Evolutionary conservation across 805 yeast genomes (phyloP).

Genomic region (Hanseniaspora occidentalis): DNA sequence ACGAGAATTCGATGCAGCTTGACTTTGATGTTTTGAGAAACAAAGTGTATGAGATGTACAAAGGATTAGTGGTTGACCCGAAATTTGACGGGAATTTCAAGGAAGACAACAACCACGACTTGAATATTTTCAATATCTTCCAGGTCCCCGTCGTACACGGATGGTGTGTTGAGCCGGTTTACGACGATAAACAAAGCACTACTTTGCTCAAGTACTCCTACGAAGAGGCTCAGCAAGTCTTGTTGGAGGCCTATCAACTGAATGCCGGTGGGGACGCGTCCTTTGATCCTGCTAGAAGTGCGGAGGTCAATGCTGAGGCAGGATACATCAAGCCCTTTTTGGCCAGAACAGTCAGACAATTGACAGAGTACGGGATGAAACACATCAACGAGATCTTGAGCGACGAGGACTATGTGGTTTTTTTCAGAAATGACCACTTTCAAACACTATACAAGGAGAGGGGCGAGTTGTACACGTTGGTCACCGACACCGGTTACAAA

Average conservation of each 20-base stretch:
- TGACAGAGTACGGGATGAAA: conserved; percentile 55
- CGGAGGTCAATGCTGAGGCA: conserved; percentile 24
- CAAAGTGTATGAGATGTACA: conserved; percentile 48
- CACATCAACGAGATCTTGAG: conserved; percentile 32
- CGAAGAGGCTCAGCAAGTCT: conserved; percentile 47
- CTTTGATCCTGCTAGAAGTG: conserved; percentile 11
- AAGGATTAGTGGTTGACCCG: conserved; percentile 53
- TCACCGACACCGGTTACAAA: conserved; percentile 61
- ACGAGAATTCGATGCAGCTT: conserved; percentile 16
- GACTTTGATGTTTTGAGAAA: conserved; percentile 33
- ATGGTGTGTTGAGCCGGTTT: conserved; percentile 50
- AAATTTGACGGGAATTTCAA: conserved; percentile 49
- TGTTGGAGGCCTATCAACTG: conserved; percentile 35
- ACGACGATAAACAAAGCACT: conserved; percentile 23
- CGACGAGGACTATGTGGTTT: conserved; percentile 47
- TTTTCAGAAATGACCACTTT: conserved; percentile 87
- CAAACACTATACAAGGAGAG: conserved; percentile 47
- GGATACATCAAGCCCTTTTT: conserved; percentile 35
- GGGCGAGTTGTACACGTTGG: conserved; percentile 46
- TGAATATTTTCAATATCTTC: conserved; percentile 45
- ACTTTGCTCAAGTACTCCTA: conserved; percentile 33
- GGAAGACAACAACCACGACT: conserved; percentile 32
- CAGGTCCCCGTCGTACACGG: conserved; percentile 66
- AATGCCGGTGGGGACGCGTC: conserved; percentile 14
- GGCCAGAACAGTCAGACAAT: conserved; percentile 55